phyloP scores from a whole-genome alignment of 1,139 yeast species.

The Meyerozyma guilliermondii region DNA sequence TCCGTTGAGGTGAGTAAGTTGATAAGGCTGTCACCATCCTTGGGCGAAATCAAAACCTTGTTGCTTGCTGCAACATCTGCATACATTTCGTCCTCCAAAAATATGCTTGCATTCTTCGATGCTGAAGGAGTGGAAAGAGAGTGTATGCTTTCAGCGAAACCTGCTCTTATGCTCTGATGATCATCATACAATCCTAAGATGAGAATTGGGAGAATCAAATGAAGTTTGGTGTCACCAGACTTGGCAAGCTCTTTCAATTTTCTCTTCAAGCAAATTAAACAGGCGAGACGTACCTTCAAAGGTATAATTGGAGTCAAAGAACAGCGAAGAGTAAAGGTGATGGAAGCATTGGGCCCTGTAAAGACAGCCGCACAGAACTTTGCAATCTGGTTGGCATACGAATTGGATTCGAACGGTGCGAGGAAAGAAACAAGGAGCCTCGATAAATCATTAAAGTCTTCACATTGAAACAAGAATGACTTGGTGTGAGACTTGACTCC shows the following conservation, averaged over 20 bases:
- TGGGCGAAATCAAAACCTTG: conserved; percentile 57
- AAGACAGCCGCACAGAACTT: conserved; percentile 21
- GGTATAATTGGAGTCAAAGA: conserved; percentile 57
- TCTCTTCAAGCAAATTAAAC: conserved; percentile 36
- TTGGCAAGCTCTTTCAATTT: conserved; percentile 30
- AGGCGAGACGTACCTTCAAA: conserved; percentile 43
- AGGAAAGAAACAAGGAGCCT: conserved; percentile 28
- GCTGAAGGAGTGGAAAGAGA: conserved; percentile 14
- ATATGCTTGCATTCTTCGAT: conserved; percentile 19
- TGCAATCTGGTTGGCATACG: conserved; percentile 12
- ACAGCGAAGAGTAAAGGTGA: conserved; percentile 56
- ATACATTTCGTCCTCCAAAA: conserved; percentile 39
- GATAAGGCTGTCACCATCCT: conserved; percentile 52
- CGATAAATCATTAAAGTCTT: conserved; percentile 38
- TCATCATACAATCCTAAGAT: conserved; percentile 32
- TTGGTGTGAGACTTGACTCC: conserved; percentile 14
- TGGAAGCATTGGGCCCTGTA: conserved; percentile 27
- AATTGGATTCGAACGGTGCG: background rate
- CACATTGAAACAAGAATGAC: conserved; percentile 37
- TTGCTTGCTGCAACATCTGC: conserved; percentile 33
- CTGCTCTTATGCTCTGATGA: conserved; percentile 24
- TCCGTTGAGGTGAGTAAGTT: conserved; percentile 30
- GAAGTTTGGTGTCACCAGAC: conserved; percentile 17
- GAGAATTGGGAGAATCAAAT: conserved; percentile 33
- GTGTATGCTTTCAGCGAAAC: conserved; percentile 20